phyloP scores from a whole-genome alignment of 768 basidiomycete species.

The Collybiopsis confluens region DNA sequence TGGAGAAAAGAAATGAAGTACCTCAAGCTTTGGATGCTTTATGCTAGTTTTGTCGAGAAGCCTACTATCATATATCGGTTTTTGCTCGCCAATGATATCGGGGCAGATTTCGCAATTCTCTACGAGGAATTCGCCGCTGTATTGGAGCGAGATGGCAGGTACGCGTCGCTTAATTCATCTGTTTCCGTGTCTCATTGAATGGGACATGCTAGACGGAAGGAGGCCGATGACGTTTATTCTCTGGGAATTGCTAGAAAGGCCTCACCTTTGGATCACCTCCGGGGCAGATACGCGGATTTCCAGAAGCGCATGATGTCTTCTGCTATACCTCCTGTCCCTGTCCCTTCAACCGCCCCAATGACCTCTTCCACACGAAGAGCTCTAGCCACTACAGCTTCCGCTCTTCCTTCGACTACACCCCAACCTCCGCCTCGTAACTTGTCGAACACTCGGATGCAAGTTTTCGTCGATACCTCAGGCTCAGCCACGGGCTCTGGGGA shows the following conservation, averaged over 20 bases:
- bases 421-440: slow-evolving; percentile 21
- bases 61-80: slow-evolving; percentile 87
- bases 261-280: slow-evolving; percentile 73
- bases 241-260: slow-evolving; percentile 86
- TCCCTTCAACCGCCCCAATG: slow-evolving; percentile 29
- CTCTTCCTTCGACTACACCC: slow-evolving; percentile 22
- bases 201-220: slow-evolving; percentile 53
- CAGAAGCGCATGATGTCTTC: slow-evolving; percentile 84
- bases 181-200: slow-evolving; percentile 2
- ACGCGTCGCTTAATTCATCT: slow-evolving; percentile 18
- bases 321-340: slow-evolving; percentile 31
- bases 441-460: slow-evolving; percentile 56
- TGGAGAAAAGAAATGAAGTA: slow-evolving; percentile 84
- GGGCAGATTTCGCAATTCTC: slow-evolving; percentile 70
- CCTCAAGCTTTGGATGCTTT: slow-evolving; percentile 91
- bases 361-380: slow-evolving; percentile 26
- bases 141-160: slow-evolving; percentile 82
- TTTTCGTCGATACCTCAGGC: slow-evolving; percentile 72
- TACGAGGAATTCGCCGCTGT: slow-evolving; percentile 92
- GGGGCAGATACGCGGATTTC: slow-evolving; percentile 77
- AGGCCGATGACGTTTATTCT: slow-evolving; percentile 87
- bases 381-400: slow-evolving; percentile 36
- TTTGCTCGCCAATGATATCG: slow-evolving; percentile 87
- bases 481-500: slow-evolving; percentile 40
- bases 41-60: slow-evolving; percentile 88